phyloP scores from a whole-genome alignment of 495 filamentous ascomycete species.

The Tuber borchii region DNA sequence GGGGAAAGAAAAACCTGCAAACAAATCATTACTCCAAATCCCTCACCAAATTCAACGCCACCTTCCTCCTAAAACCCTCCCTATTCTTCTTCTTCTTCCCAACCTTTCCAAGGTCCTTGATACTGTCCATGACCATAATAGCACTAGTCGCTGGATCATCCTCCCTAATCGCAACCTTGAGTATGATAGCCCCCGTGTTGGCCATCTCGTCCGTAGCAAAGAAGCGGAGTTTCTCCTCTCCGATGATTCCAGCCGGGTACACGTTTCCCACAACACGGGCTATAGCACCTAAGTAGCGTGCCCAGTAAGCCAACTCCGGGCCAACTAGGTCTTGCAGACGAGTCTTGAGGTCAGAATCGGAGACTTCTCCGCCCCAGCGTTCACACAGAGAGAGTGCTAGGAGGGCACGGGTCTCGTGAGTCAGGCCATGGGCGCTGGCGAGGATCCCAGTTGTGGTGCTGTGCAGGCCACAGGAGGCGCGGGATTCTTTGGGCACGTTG shows the following conservation, averaged over 20 bases:
- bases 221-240: slow-evolving; percentile 36
- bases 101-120: slow-evolving; percentile 50
- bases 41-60: slow-evolving; percentile 20
- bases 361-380: slow-evolving; percentile 65
- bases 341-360: slow-evolving; percentile 49
- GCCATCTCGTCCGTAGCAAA: slow-evolving; percentile 33
- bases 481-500: slow-evolving; percentile 49
- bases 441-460: slow-evolving; percentile 63
- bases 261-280: slow-evolving; percentile 50
- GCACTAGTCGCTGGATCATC: slow-evolving; percentile 30
- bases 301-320: slow-evolving; percentile 54
- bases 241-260: slow-evolving; percentile 41
- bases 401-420: slow-evolving; percentile 62
- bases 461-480: slow-evolving; percentile 62
- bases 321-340: slow-evolving; percentile 49
- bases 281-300: slow-evolving; percentile 55
- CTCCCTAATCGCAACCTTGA: slow-evolving; percentile 39
- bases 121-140: slow-evolving; percentile 42
- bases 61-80: slow-evolving; percentile 33
- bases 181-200: slow-evolving; percentile 14
- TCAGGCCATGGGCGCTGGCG: slow-evolving; percentile 61
- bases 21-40: slow-evolving; percentile 21
- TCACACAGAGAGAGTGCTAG: slow-evolving; percentile 68
- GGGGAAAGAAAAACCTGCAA: background rate
- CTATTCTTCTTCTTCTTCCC: slow-evolving; percentile 57